Evolutionary conservation across 1,284 basidiomycete species (phyloP).

Genomic region (Schizophyllum amplum): DNA sequence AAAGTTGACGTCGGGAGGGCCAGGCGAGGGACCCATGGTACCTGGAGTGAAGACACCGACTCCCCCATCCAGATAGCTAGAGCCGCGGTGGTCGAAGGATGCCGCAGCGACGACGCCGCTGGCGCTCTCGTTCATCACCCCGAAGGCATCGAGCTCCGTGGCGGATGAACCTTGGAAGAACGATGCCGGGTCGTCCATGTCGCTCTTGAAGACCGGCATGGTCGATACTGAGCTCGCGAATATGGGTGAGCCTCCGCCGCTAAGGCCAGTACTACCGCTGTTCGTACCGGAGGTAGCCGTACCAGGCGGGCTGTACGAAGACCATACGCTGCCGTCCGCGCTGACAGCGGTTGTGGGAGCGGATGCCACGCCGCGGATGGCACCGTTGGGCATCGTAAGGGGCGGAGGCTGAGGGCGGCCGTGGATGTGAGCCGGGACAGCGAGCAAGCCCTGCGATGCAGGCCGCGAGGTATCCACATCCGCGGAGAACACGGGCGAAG

Average conservation of each 20-base stretch:
- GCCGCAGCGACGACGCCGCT: neutral
- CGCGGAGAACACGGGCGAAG: neutral
- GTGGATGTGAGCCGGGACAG: constrained; percentile 10
- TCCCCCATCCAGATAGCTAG: neutral
- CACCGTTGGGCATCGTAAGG: constrained; percentile 21
- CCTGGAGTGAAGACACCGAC: neutral
- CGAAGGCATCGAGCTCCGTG: constrained; percentile 25
- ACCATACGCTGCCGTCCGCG: constrained; percentile 42
- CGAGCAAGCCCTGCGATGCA: constrained; percentile 3
- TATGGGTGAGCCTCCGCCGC: constrained; percentile 33
- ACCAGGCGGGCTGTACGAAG: constrained; percentile 49
- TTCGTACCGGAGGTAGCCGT: constrained; percentile 39
- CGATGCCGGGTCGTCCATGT: constrained; percentile 25
- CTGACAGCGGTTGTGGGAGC: constrained; percentile 40
- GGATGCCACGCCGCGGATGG: constrained; percentile 23
- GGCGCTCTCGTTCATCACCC: constrained; percentile 1
- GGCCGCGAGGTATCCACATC: neutral
- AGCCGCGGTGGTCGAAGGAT: neutral
- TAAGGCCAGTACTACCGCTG: constrained; percentile 31
- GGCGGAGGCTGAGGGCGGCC: constrained; percentile 32
- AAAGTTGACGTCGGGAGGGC: neutral
- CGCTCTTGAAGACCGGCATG: constrained; percentile 21
- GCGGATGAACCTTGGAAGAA: constrained; percentile 32
- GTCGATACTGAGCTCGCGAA: constrained; percentile 24
- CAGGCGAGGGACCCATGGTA: neutral